phyloP scores from a whole-genome alignment of 371 early-diverging fungal genomes.

The Dichotomocladium elegans region DNA sequence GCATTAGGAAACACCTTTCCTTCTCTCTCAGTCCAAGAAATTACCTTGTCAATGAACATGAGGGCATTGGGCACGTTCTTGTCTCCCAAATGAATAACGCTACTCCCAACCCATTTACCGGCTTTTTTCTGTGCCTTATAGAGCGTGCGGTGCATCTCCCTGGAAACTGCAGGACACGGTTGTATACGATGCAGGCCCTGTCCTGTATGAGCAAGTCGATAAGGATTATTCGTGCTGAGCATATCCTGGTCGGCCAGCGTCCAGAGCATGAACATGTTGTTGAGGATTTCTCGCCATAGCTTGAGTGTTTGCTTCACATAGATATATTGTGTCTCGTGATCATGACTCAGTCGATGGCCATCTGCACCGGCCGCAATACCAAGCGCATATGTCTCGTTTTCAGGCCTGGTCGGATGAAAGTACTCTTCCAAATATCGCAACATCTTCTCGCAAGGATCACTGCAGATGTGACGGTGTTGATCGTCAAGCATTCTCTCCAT shows the following conservation, averaged over 20 bases:
- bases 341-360: constrained; percentile 90
- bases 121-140: constrained; percentile 83
- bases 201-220: constrained; percentile 91
- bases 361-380: constrained; percentile 79
- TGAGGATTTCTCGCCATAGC: constrained; percentile 91
- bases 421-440: constrained; percentile 65
- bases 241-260: constrained; percentile 86
- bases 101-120: constrained; percentile 91
- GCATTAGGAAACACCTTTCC: no score
- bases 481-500: background rate
- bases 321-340: constrained; percentile 87
- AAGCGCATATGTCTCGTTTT: constrained; percentile 59
- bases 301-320: constrained; percentile 92
- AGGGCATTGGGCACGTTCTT: constrained; percentile 90
- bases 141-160: constrained; percentile 87
- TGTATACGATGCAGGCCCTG: constrained; percentile 93
- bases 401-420: constrained; percentile 60
- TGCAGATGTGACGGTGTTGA: constrained; percentile 17
- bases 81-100: constrained; percentile 95
- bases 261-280: constrained; percentile 98
- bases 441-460: constrained; percentile 96
- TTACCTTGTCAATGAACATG: constrained; percentile 91
- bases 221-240: constrained; percentile 63
- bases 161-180: constrained; percentile 75
- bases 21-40: no score